These are phyloP conservation scores for Corynespora cassiicola DNA, from an alignment of 2,329 filamentous ascomycete species.

Conservation along the genomic window DNA sequence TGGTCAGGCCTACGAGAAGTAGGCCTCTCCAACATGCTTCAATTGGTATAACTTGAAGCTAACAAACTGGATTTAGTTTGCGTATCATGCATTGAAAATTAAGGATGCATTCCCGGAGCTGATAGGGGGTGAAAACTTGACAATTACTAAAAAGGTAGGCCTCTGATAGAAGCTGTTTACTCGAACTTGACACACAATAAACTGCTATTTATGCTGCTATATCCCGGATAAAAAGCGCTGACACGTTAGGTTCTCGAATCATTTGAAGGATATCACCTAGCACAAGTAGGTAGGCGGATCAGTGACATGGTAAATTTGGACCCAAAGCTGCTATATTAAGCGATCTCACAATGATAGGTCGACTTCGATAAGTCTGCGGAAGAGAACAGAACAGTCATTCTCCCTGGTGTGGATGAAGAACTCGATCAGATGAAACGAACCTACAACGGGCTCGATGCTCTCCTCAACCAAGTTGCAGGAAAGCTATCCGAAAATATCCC, in stretches of 20 bases:
- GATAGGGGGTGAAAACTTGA: constrained; percentile 58
- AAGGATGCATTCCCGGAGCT: constrained; percentile 68
- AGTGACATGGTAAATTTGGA: constrained; percentile 65
- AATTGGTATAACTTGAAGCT: constrained; percentile 3
- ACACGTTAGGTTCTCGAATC: constrained; percentile 60
- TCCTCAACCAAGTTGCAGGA: constrained; percentile 72
- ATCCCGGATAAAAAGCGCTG: no score
- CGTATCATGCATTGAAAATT: constrained; percentile 73
- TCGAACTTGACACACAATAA: no score
- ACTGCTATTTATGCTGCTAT: no score
- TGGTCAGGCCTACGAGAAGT: constrained; percentile 74
- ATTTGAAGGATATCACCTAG: constrained; percentile 66
- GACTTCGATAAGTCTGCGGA: constrained; percentile 81
- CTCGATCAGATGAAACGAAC: constrained; percentile 79
- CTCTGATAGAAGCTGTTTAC: no score
- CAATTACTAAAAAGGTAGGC: constrained; percentile 61
- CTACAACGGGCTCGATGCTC: constrained; percentile 77
- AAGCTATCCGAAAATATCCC: constrained; percentile 71
- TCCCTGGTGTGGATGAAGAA: constrained; percentile 71
- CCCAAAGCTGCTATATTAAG: no score
- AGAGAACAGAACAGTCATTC: constrained; percentile 75
- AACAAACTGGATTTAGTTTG: constrained; percentile 61
- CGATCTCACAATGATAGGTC: constrained; percentile 58
- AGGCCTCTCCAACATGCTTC: constrained; percentile 18
- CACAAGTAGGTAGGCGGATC: constrained; percentile 73